Base-by-base conservation (phyloP, 208 protist species). In the Leishmania turanica region DNA sequence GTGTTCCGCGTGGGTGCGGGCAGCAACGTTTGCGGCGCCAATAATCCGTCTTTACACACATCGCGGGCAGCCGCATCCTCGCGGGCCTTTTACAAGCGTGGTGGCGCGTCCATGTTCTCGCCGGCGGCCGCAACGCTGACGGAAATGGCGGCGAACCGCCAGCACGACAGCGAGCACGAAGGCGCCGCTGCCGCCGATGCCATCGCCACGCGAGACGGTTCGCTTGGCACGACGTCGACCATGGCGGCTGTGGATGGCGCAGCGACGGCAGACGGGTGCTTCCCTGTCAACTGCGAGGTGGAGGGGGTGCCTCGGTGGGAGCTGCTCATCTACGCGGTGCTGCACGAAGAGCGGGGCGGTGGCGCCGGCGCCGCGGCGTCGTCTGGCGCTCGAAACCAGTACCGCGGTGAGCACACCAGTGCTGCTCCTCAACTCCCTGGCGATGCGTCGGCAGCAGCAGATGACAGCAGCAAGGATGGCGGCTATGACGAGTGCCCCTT, bases 281-380 rank as follows among this genome's bases (percentile, higher is more conserved):
- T 66, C 37, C 73, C 78, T 17, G 64, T 86, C 1, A 62, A 77
- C 65, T 77, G 82, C 68, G 51, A 58, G 19, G 78, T 58, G 5
- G 60, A 87, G 21, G 82, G 75, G n/a, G 85, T 94, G 24, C 85
- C 86, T 2, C 87, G 89, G 75, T 98, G 95, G 94, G 77, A 91
- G 74, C 87, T 98, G 45, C 78, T 82, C 31, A 83, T 96, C 49
- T 84, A 88, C 54, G 79, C 77, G 56, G 65, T 73, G 31, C 73
- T 68, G 42, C 78, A 86, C 47, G 64, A 79, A 2, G 72, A n/a
- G n/a, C 73, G 75, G 40, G 62, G 64, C 24, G 37, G 31, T 5
- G 27, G 49, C 27, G 2, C 65, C 11, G 66, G 47, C 15, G 45
- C 17, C 54, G 27, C 40, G 31, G 34, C 37, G 24, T n/a, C 24